These are phyloP conservation scores for Wickerhamiella galacta DNA, from an alignment of 805 yeast species.

Conservation along the genomic window DNA sequence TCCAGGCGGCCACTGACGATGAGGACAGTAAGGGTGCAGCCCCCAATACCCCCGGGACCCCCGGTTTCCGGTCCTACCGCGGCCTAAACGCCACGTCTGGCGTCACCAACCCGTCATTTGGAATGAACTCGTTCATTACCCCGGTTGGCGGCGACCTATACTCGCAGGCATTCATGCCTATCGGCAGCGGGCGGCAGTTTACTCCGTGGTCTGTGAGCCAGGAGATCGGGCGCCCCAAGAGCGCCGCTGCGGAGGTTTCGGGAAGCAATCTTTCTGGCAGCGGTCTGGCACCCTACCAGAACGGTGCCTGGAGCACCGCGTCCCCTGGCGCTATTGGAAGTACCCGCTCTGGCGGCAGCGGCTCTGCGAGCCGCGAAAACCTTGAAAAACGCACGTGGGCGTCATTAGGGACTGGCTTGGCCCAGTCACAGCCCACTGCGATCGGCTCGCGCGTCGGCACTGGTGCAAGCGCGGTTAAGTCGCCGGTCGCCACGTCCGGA, in stretches of 20 bases:
- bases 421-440: too few relatives aligned
- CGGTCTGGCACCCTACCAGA: neutral
- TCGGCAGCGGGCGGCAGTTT: slow-evolving; percentile 8
- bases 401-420: too few relatives aligned
- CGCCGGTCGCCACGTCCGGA: too few relatives aligned
- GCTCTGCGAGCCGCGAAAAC: neutral
- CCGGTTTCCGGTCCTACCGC: neutral
- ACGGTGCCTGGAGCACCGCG: neutral
- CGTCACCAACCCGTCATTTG: slow-evolving; percentile 6
- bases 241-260: slow-evolving; percentile 12
- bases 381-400: neutral
- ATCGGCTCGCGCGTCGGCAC: too few relatives aligned
- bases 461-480: too few relatives aligned
- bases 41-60: slow-evolving; percentile 1
- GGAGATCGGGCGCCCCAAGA: slow-evolving; percentile 17
- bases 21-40: neutral
- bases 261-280: neutral
- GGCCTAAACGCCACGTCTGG: neutral
- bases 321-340: neutral
- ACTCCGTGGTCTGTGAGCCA: slow-evolving; percentile 15
- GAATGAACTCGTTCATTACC: slow-evolving; percentile 4
- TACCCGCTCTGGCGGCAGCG: too few relatives aligned
- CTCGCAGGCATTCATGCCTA: slow-evolving; percentile 13
- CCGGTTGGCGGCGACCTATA: slow-evolving; percentile 10
- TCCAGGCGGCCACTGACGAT: slow-evolving; percentile 1